Evolutionary conservation across 306 rosid genomes (phyloP), one percentile per base, ranked within the genome.

Genomic region (Begonia masoniana): DNA sequence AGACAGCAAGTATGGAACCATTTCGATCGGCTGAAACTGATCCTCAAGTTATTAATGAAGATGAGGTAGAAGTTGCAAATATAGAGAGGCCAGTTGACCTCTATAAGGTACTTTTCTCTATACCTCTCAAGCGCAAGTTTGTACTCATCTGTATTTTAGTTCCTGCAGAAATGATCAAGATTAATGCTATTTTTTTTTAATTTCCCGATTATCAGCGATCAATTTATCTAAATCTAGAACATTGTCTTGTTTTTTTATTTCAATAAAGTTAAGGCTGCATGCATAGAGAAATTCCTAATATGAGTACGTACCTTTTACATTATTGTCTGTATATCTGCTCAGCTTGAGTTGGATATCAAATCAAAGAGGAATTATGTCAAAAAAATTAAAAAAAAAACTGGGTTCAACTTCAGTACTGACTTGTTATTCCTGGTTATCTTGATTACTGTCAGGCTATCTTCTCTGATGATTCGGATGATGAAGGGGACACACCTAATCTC

Each of bases 51-150:
- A 48, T 45, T 57, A 55, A 56, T 52, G 62, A 62, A 65, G 73
- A 62, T 61, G 95, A 74, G 60, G 80, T 79, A 21, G 86, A 76
- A 66, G 93, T 83, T 31, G 88, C 81, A 74, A 83, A 75, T 72
- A 80, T 92, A 69, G 93, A 92, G 74, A 82, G 88, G 78, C 96
- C 99, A 2, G 87, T 92, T 68, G 99, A 92, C 67, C 84, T 92
- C 13, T 92, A 92, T 77, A 92, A 86, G 99, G 99, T 92, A 65
- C 45, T 57, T 23, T 13, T 56, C 45, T 50, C 43, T 17, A 36
- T 36, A 7, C 39, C 24, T 61, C 21, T 41, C 49, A 4, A 12
- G 24, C 51, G 19, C 23, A 13, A 10, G 50, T 61, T 60, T 41
- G 39, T 55, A 48, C 41, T 12, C 64, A 10, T 47, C 10, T 13